Evolutionary conservation across 331 rosid species (phyloP), one percentile per base, ranked within the genome.

Genomic region (Acacia concinna): DNA sequence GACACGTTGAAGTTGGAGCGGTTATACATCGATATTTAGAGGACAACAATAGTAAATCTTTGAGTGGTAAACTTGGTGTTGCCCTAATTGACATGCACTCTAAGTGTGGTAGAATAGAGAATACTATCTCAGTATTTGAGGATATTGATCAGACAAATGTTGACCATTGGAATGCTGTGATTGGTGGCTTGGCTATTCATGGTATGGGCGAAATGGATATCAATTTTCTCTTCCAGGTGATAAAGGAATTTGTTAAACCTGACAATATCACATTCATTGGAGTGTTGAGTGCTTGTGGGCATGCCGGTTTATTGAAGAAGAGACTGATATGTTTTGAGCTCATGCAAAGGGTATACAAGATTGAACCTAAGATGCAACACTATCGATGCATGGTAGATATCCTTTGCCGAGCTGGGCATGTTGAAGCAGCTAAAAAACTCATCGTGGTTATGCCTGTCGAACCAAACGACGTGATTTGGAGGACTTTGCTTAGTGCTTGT

Each of bases 81-180:
- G 87, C 90, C 3, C 78, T 92, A 0, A 89, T 90, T 68, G 91
- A 89, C 79, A 92, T 92, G 97, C 90, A 89, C 37, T 87, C 96
- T 1, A 90, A 92, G 81, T 90, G 96, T 56, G 93, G 97, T 32
- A 90, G 90, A 79, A 83, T 89, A 52, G 89, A 86, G 76, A 66
- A 75, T 14, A 93, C 97, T 30, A 68, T 80, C 64, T 75, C 78
- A 35, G 91, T 92, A 68, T 92, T 92, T 52, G 86, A 79, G 81
- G 66, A 76, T 43, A 74, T 83, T 9, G 89, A 89, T 5, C 70
- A 77, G 57, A 92, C 83, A 83, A 71, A 79, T 9, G 85, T 92
- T 32, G 96, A 90, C 87, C 96, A 92, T 69, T 92, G 96, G 94
- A 90, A 90, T 73, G 96, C 94, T 56, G 72, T 90, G 86, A 90